Base-by-base conservation (phyloP, 202 grass and related monocot genomes). In the Cymbopogon flexuosus region DNA sequence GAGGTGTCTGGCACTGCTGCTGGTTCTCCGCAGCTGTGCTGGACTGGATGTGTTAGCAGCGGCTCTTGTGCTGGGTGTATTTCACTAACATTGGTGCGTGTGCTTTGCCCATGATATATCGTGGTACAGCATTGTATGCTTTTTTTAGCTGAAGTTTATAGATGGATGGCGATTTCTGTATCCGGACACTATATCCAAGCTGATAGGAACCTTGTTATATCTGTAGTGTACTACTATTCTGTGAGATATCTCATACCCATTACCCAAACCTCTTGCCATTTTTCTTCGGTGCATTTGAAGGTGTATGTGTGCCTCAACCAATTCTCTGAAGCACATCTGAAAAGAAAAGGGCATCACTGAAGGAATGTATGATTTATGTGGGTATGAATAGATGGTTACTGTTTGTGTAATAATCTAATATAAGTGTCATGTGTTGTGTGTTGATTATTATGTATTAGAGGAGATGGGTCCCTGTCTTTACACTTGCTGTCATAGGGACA, bases 31-130 rank as follows among this genome's bases (percentile, higher is more conserved):
- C 31, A 33, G 31, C 31, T 33, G 31, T 10, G 68, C 62, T 72
- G 37, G 80, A 39, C 64, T 78, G 88, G 80, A 85, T 75, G 79
- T 87, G 79, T 86, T 79, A 79, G 80, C 65, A 41, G 85, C 85
- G 78, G 87, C 89, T 86, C 84, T 83, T 86, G 90, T 76, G 84
- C 75, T 68, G 31, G 64, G 18, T 90, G 85, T 93, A 84, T 62
- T 91, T 79, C 62, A 79, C 71, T 82, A 77, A 87, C 84, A 84
- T 83, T 84, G 62, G 35, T 70, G 64, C 70, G 27, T 79, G 76
- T 80, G 80, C n/a, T 80, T 76, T 51, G 40, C 68, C 70, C 87
- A 81, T 89, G 66, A 77, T 81, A 58, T 58, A 77, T 81, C 36
- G 61, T 70, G 65, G 82, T 47, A 58, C 57, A 49, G 14, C 65